Evolutionary conservation across 2,329 filamentous ascomycete genomes (phyloP), one percentile per base, ranked within the genome.

Genomic region (Daldinia eschscholtzii): DNA sequence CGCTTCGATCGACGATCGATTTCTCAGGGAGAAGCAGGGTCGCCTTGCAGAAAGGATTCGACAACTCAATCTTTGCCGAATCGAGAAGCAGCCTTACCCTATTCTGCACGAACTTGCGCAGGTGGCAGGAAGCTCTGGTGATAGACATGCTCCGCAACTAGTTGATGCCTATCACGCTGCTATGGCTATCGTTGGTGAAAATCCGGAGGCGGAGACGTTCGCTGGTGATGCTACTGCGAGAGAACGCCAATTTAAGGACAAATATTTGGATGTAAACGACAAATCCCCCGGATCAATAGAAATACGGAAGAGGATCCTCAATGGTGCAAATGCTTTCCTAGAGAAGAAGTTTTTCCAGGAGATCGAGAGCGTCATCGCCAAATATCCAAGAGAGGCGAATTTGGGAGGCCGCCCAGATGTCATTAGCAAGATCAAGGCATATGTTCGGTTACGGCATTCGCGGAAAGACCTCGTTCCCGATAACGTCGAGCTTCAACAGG

Each of bases 351-450:
- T 97, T 79, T 90, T 92, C 77, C 84, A 86, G 56, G 90, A 95
- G 72, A 86, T 98, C 41, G 93, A 97, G 77, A 86, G 84, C 9
- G 84, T 92, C 44, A 91, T 99, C 67, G 86, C 88, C 42, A 97
- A 92, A 79, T 93, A 96, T 77, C 94, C 94, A 1, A 89, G 91
- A 62, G 94, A 98, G 77, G 95, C 96, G 33, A 93, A 93, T 77
- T 87, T 97, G 46, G 96, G 96, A 67, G 96, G 96, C 71, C 88
- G 94, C 44, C 96, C 96, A 0, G 93, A 94, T 61, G 88, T 93
- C 23, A 87, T 94, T 72, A 97, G 93, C 84, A 97, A 97, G 82
- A 91, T 98, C 76, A 93, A 93, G 76, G 96, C 93, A 6, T 99
- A 95, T 77, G 93, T 99, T 73, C 90, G 94, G 56, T 86, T 98